Percentiles rank a stretch among this genome's conserved stretches.
phyloP scores from a whole-genome alignment of 2,329 filamentous ascomycete genomes.

The Gremmenia infestans region DNA sequence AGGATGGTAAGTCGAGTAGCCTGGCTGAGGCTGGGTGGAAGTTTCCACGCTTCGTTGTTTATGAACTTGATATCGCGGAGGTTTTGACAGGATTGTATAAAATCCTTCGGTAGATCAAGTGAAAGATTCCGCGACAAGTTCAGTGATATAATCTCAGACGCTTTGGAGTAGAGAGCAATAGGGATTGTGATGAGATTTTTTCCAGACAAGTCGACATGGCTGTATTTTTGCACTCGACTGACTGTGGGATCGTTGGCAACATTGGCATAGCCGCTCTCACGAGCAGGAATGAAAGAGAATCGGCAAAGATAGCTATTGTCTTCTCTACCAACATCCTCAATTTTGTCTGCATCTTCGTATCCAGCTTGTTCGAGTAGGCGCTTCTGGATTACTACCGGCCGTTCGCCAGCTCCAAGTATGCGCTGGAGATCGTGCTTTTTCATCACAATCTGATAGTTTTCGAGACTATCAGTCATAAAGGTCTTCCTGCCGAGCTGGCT shows the following conservation, averaged over 20 bases:
- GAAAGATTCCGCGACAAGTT: slow-evolving; percentile 92
- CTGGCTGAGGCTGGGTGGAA: slow-evolving; percentile 78
- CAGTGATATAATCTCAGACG: slow-evolving; percentile 86
- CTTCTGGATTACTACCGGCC: slow-evolving; percentile 88
- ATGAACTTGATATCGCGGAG: slow-evolving; percentile 93
- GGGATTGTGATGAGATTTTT: slow-evolving; percentile 92
- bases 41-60: slow-evolving; percentile 83
- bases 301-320: slow-evolving; percentile 96
- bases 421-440: slow-evolving; percentile 86
- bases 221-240: slow-evolving; percentile 82
- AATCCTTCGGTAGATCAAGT: slow-evolving; percentile 89
- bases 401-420: slow-evolving; percentile 71
- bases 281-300: slow-evolving; percentile 88
- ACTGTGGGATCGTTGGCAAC: slow-evolving; percentile 74
- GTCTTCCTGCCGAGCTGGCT: slow-evolving; percentile 92
- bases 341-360: slow-evolving; percentile 77
- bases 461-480: slow-evolving; percentile 80
- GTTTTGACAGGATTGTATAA: slow-evolving; percentile 88
- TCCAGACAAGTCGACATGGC: slow-evolving; percentile 85
- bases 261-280: slow-evolving; percentile 75
- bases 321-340: slow-evolving; percentile 91
- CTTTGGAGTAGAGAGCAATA: slow-evolving; percentile 87
- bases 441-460: slow-evolving; percentile 94
- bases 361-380: slow-evolving; percentile 84
- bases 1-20: slow-evolving; percentile 80